Evolutionary conservation across 2,329 filamentous ascomycete genomes (phyloP), one percentile per base, ranked within the genome.

Genomic region (Dothideomycetes sp.): DNA sequence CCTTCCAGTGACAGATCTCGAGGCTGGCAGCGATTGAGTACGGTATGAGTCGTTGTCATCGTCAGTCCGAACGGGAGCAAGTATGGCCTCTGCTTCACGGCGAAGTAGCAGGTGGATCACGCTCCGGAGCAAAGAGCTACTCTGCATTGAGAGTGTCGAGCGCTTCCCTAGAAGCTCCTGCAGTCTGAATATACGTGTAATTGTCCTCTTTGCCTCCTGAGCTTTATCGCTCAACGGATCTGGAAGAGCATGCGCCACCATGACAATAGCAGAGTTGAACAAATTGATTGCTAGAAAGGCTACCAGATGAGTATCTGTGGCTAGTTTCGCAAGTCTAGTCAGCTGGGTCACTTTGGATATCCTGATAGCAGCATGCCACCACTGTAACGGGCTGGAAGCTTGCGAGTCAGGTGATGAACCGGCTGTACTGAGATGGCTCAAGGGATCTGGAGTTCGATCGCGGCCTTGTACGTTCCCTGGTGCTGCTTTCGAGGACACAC

Each of bases 251-350:
- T 62, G 52, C 1, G 66, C 55, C 17, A 61, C 58, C 37, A 68
- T 52, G 10, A 67, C 63, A 18, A 67, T 59, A 5, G 63, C 60
- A 1, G 63, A 60, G 35, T 64, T 64, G 52, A 66, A 67, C 9
- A 67, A 43, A 39, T 67, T 66, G 45, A 67, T 64, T 3, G 60
- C 64, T 14, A 67, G 48, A 40, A 66, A 67, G 4, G 63, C 59
- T 4, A 64, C 60, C 4, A 65, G 51, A 43, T 68, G 64, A n/a
- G 58, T 65, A 12, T 64, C 58, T 0, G 55, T 60, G 4, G 63
- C 62, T 5, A 60, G 47, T 30, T 60, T 55, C 14, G 57, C 54
- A 4, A 66, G 55, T 19, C 52, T 47, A 10, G 54, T 49, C 24
- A 55, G 42, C 32, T 56, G 43, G 2, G 58, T 61, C 2, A 66